A percentile compares a stretch with the other conserved stretches of the same genome.
Evolutionary conservation across 306 rosid genomes (phyloP).

Genomic region (Gleditsia sinensis): DNA sequence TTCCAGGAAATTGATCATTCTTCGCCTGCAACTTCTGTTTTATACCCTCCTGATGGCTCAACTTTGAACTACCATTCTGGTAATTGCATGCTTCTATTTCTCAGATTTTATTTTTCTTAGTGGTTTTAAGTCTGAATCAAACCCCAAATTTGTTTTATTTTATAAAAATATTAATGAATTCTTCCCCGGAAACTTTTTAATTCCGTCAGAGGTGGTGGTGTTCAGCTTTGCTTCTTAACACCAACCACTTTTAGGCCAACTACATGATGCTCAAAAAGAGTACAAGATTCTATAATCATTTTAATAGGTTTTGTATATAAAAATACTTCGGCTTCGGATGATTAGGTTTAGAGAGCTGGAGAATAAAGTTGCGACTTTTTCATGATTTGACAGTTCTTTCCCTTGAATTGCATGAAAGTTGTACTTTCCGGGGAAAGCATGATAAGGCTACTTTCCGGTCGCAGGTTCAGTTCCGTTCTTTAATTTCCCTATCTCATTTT

Average conservation of each 20-base stretch:
- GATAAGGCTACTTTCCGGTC: constrained; percentile 31
- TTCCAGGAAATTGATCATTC: constrained; percentile 55
- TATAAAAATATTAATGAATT: no score
- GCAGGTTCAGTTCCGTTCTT: constrained; percentile 7
- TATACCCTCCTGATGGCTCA: constrained; percentile 49
- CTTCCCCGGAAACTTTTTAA: no score
- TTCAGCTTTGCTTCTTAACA: no score
- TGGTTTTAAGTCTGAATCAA: no score
- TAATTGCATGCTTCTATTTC: constrained; percentile 44
- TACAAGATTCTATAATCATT: constrained; percentile 7
- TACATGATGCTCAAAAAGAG: constrained; percentile 18
- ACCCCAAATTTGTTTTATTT: no score
- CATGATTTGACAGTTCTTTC: constrained; percentile 53
- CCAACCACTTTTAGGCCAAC: constrained; percentile 21
- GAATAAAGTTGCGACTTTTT: constrained; percentile 43
- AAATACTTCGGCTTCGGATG: background rate
- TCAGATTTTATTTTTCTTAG: no score
- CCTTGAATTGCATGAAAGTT: constrained; percentile 33
- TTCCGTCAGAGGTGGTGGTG: no score
- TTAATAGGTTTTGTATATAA: background rate
- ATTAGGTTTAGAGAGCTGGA: constrained; percentile 30
- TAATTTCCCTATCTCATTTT: background rate
- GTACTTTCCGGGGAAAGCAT: constrained; percentile 38
- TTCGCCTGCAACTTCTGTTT: constrained; percentile 44
- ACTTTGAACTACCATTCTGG: constrained; percentile 67